Base-by-base conservation (phyloP, 768 basidiomycete species). In the Panaeolus cyanescens region DNA sequence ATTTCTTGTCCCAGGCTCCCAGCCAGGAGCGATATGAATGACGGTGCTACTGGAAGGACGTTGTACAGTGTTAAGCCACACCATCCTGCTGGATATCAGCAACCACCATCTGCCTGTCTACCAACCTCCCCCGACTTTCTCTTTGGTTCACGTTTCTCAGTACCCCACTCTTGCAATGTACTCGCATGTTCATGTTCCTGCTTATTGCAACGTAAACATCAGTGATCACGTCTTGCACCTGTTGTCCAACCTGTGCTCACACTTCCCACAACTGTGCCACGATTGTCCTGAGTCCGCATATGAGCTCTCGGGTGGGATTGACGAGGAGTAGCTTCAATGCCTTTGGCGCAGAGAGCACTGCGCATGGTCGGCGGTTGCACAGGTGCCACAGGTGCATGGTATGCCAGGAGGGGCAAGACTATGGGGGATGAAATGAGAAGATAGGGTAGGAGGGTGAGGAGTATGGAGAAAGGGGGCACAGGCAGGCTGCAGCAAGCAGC, bases 321-420 rank as follows among this genome's bases (percentile, higher is more conserved):
- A 68, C 70, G 62, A 70, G 70, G 45, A 50, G 45, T 7, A 50
- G 45, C 22, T 25, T 10, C 58, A 20, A 34, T 53, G 33, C 22
- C 37, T 30, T 15, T n/a, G 5, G 60, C 7, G 28, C 31, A 12
- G 28, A 32, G 61, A 4, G 53, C n/a, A n/a, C n/a, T n/a, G n/a
- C n/a, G n/a, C n/a, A n/a, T n/a, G n/a, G n/a, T n/a, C n/a, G 53
- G n/a, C 55, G 56, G 25, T 45, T 58, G 85, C 83, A 74, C 80
- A n/a, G 34, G 67, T 67, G 37, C 68, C 71, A 9, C 70, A 73
- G 54, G 67, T 68, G 19, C 67, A 67, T 42, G 69, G 40, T 42
- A 42, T 42, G 40, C 20, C 6, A 20, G 40, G 40, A 42, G 40
- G 22, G 40, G 25, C 68, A 17, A 42, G 22, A 28, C 1, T 50